Base-by-base conservation (phyloP, 1,139 yeast genomes). In the Zhuliangozyma blackwelliae region DNA sequence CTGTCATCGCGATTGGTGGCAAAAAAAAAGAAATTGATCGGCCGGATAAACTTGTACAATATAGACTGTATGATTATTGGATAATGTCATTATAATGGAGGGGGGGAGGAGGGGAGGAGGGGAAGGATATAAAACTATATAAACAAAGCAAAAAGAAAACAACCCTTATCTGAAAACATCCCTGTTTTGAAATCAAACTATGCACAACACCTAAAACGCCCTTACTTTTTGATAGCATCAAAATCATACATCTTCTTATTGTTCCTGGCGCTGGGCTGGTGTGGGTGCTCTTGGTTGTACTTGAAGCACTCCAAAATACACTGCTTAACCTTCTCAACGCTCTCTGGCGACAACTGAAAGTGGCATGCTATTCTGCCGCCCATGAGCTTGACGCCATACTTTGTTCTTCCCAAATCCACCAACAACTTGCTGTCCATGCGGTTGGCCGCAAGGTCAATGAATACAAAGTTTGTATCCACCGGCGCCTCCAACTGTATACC, bases 401-500 rank as follows among this genome's bases (percentile, higher is more conserved):
- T 52, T 35, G 57, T 49, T 20, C 50, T 44, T 21, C 61, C 62
- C 30, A 58, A 40, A 28, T 51, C 49, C 27, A 47, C 48, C 33
- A 67, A 54, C 21, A 49, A 44, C 9, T 46, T 48, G n/a, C 61
- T 58, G 43, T 57, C 53, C 54, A 67, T 61, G 32, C 57, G 52
- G 47, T 57, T 63, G 11, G 57, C 61, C 28, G 47, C 49, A 31
- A 67, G 50, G 42, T 69, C 74, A 25, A 69, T 44, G 40, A 68
- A 69, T 4, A 69, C 73, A 44, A 69, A 68, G 49, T 62, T 68
- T 11, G 73, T 61, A 32, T 68, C 58, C 8, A 62, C 71, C 0
- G 75, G 75, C 37, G 61, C 61, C 38, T 58, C 65, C 43, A 69
- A 55, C 8, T 43, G 43, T 13, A 67, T 55, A n/a, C 57, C 57